Evolutionary conservation across 352 stramenopile genomes (phyloP), one percentile per base, ranked within the genome.

Genomic region (Globisporangium spiculum): DNA sequence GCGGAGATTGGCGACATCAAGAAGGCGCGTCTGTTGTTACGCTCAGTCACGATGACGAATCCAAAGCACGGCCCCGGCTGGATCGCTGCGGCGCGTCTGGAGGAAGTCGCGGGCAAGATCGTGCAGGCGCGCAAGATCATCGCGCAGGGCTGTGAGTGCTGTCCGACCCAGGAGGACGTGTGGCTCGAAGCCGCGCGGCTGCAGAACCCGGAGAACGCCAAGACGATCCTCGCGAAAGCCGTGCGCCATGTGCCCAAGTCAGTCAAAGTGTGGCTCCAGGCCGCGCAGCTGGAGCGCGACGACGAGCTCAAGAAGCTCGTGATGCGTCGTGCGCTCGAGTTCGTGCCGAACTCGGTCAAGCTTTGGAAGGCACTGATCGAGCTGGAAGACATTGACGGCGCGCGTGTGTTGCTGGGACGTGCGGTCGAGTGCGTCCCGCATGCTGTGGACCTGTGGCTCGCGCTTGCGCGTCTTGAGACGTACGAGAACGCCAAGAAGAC

Each of bases 301-400:
- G 88, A 96, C 27, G 78, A 91, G 46, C 70, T 93, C 0, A 94
- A 96, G 68, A 98, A 98, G 60, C 76, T 94, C 8, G 93, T 98
- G 58, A 89, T 98, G 74, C 81, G 88, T 3, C 82, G 86, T 3
- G 91, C 87, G 7, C 77, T 99, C 12, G 98, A 99, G 80, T 97
- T 97, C 59, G 96, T 99, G 59, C 97, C 97, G 0, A 97, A 97
- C 64, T 98, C 93, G 6, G 96, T 99, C 50, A 98, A 97, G 65
- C 84, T 99, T 36, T 99, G 98, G 98, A 99, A 99, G 70, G 94
- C 95, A 46, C 91, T 98, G 8, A 98, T 99, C 68, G 97, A 99
- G 73, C 78, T 99, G 26, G 98, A 99, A 83, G 94, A 99, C 66
- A 83, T 97, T 18, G 97, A 99, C 24, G 96, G 98, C 70, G 98